phyloP scores from a whole-genome alignment of 1,284 basidiomycete genomes.

The Leccinum ponderosum region DNA sequence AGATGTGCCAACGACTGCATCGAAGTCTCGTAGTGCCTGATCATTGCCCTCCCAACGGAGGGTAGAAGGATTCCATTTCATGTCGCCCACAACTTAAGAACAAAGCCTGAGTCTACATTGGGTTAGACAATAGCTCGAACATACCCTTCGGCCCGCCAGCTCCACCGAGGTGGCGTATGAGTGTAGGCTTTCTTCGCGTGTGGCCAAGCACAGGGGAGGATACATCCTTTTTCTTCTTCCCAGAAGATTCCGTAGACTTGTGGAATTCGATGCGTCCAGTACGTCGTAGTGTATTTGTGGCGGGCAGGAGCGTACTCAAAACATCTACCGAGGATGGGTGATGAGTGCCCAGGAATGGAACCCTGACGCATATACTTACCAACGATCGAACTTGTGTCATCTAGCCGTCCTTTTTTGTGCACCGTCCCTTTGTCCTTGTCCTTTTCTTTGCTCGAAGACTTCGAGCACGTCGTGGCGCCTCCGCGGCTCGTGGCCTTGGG shows the following conservation, averaged over 20 bases:
- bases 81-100: constrained; percentile 80
- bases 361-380: constrained; percentile 39
- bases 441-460: constrained; percentile 36
- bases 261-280: constrained; percentile 46
- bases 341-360: constrained; percentile 1
- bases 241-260: constrained; percentile 37
- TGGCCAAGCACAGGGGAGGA: constrained; percentile 43
- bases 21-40: constrained; percentile 85
- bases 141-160: constrained; percentile 74
- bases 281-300: constrained; percentile 43
- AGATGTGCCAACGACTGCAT: constrained; percentile 77
- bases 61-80: constrained; percentile 92
- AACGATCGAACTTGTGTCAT: constrained; percentile 33
- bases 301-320: constrained; percentile 28
- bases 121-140: constrained; percentile 26
- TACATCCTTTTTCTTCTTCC: constrained; percentile 56
- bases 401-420: constrained; percentile 51
- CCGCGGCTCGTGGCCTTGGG: constrained; percentile 67
- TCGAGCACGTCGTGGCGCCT: constrained; percentile 52
- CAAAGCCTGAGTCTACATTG: constrained; percentile 16
- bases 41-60: constrained; percentile 98
- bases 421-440: constrained; percentile 51
- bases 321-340: constrained; percentile 18
- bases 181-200: constrained; percentile 73
- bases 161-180: constrained; percentile 85